A percentile compares a stretch with the other conserved stretches of the same genome.
phyloP scores from a whole-genome alignment of 2,329 filamentous ascomycete species.

The Clarireedia homoeocarpa region DNA sequence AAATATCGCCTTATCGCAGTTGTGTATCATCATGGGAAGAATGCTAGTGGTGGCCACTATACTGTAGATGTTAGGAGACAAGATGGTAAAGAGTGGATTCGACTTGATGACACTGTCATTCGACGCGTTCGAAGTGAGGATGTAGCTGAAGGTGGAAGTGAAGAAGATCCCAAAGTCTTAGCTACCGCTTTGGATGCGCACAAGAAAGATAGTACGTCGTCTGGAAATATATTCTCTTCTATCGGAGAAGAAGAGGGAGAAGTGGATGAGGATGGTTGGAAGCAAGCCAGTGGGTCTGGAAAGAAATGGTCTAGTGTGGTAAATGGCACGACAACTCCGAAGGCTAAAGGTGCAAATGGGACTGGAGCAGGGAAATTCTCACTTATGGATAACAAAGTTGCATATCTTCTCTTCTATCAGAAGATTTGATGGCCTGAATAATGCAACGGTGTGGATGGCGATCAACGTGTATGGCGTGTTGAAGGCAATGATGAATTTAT shows the following conservation, averaged over 20 bases:
- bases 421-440: conserved; percentile 22
- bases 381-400: conserved; percentile 89
- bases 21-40: conserved; percentile 96
- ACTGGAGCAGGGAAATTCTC: conserved; percentile 35
- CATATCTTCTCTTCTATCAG: conserved; percentile 94
- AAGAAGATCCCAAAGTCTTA: conserved; percentile 68
- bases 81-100: conserved; percentile 92
- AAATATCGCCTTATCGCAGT: conserved; percentile 83
- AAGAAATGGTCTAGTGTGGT: conserved; percentile 67
- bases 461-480: background rate
- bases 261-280: conserved; percentile 70
- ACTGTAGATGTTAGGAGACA: conserved; percentile 95
- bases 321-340: conserved; percentile 56
- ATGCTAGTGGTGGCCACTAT: conserved; percentile 92
- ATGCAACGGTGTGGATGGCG: background rate
- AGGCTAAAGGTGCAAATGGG: conserved; percentile 43
- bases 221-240: conserved; percentile 66
- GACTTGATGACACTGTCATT: conserved; percentile 88
- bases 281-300: conserved; percentile 66
- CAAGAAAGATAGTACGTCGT: conserved; percentile 44
- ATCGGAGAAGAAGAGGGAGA: conserved; percentile 58
- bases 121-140: conserved; percentile 79
- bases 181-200: conserved; percentile 59
- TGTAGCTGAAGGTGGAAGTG: conserved; percentile 75
- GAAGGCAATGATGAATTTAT: background rate